Base-by-base conservation (phyloP, 345 rosid species). In the Camelina sativa region DNA sequence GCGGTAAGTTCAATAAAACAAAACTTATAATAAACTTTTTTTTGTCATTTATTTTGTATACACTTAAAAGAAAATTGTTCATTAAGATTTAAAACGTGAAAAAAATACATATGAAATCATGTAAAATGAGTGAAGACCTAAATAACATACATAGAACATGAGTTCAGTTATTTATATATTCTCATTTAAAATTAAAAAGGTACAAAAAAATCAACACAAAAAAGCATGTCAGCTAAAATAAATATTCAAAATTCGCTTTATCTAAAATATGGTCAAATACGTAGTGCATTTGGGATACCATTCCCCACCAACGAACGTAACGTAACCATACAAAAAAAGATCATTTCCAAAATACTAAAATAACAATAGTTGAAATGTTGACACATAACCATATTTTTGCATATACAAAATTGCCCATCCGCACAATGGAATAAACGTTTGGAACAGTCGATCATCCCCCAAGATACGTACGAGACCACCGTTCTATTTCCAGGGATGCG, bases 271-370 rank as follows among this genome's bases (percentile, higher is more conserved):
- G 43, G 40, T 38, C 68, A 51, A 38, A 30, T 38, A 23, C 51
- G 52, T 62, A 62, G 34, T 38, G 69, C 69, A 62, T 25, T 51
- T 11, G 35, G 44, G 62, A 53, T 63, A 53, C 63, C 54, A 63
- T 53, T 53, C 19, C 54, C 51, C 23, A 73, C 62, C 62, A 62
- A 23, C 4, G 46, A 73, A 43, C 56, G 54, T 30, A 73, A 43
- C 56, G 54, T 30, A 63, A 62, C 47, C 70, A 73, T 38, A 40
- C 52, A 61, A 61, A 16, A 16, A 59, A 59, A 35, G 23, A 71
- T 59, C 50, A 47, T 59, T 46, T 58, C 22, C 11, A 70, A 47
- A 44, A 57, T 32, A 57, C 25, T 10, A 15, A n/a, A 60, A 60
- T 48, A 23, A 60, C 50, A 7, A 48, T 71, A 10, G 28, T 60